Evolutionary conservation across 129 eudicot species (phyloP).

Genomic region (Artemisia tridentata): DNA sequence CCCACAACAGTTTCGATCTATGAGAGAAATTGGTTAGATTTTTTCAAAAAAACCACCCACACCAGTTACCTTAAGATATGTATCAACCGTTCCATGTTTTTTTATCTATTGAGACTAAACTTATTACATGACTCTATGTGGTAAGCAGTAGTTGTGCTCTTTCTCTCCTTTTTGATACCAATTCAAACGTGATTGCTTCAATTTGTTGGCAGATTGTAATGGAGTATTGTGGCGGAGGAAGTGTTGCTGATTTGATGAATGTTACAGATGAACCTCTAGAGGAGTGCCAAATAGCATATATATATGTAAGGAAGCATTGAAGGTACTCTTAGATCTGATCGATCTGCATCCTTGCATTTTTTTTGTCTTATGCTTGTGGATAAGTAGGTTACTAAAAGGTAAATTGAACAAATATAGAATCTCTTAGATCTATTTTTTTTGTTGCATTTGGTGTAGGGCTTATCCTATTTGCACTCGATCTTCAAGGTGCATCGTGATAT

Average conservation of each 20-base stretch:
- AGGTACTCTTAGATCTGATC: slow-evolving; percentile 51
- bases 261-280: slow-evolving; percentile 88
- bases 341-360: slow-evolving; percentile 5
- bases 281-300: slow-evolving; percentile 89
- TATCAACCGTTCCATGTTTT: neutral
- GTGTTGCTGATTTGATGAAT: slow-evolving; percentile 99
- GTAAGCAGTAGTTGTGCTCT: slow-evolving; percentile 12
- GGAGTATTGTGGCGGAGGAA: slow-evolving; percentile 99
- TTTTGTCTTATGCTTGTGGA: slow-evolving; percentile 1
- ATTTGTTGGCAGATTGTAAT: slow-evolving; percentile 82
- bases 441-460: slow-evolving; percentile 59
- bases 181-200: slow-evolving; percentile 18
- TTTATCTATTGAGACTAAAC: slow-evolving; percentile 5
- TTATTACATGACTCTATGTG: neutral
- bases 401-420: slow-evolving; percentile 1
- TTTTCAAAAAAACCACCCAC: too few species aligned
- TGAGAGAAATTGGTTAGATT: too few species aligned
- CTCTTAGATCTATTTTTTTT: slow-evolving; percentile 1
- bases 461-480: slow-evolving; percentile 87
- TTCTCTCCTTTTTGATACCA: slow-evolving; percentile 8
- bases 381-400: slow-evolving; percentile 5
- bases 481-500: slow-evolving; percentile 96
- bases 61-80: too few species aligned
- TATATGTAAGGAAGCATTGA: slow-evolving; percentile 88
- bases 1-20: too few species aligned